Evolutionary conservation across 73 alveolate genomes (phyloP).

Genomic region (Symbiodinium natans): DNA sequence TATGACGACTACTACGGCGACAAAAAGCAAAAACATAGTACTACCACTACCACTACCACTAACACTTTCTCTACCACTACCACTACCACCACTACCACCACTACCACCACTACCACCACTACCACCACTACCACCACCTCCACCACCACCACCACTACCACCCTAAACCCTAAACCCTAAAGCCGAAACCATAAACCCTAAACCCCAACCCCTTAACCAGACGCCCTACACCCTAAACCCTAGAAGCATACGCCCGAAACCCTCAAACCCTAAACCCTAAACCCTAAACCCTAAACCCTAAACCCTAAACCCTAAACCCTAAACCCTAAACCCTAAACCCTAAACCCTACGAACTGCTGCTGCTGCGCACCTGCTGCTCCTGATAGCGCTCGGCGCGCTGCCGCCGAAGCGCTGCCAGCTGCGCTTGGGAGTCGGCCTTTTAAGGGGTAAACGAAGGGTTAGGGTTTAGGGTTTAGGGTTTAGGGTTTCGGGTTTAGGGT

Average conservation of each 20-base stretch:
- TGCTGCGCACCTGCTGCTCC: neutral
- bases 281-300: neutral
- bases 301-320: conserved; percentile 6
- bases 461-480: neutral
- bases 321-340: neutral
- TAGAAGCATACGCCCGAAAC: neutral
- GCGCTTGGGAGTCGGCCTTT: neutral
- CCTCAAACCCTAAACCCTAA: neutral
- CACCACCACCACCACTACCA: too few species aligned
- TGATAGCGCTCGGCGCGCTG: neutral
- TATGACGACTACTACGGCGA: too few species aligned
- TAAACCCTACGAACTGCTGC: neutral
- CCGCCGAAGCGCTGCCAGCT: neutral
- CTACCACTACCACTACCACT: too few species aligned
- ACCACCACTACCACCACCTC: too few species aligned
- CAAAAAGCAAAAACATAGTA: too few species aligned
- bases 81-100: too few species aligned
- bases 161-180: too few species aligned
- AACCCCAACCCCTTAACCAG: too few species aligned
- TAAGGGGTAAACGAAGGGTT: neutral
- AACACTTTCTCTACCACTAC: too few species aligned
- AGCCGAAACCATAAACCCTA: too few species aligned
- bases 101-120: too few species aligned
- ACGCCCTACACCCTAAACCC: neutral
- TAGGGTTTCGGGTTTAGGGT: neutral